Evolutionary conservation across 2,329 filamentous ascomycete species (phyloP), one percentile per base, ranked within the genome.

Genomic region (Pyrenochaeta sp.): DNA sequence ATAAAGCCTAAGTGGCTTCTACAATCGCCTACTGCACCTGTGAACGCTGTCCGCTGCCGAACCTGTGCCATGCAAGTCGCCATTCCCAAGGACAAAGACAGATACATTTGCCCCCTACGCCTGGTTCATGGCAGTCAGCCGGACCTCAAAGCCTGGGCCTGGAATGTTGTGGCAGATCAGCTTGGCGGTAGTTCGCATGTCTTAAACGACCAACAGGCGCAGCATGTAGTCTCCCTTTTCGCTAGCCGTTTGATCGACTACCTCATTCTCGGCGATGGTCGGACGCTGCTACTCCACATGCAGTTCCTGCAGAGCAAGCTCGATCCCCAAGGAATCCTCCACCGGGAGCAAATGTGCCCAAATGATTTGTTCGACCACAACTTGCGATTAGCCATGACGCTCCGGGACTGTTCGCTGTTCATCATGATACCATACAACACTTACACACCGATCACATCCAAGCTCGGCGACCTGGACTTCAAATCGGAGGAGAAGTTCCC

Each of bases 1-100:
- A 68, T 82, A 54, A 83, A 83, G 58, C 80, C 81, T 0, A 83
- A 83, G 54, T 83, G 81, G 81, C 72, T 83, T 2, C 56, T 67
- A 6, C 81, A 82, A 53, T 82, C 81, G 5, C 80, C 80, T 1
- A 77, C 77, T 51, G 81, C 81, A 5, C 80, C 80, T 0, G 9
- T 46, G 3, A 54, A 69, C 27, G 73, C 81, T 1, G 72, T 68
- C 19, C 74, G 80, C 13, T 83, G 81, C 58, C 76, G 81, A 4
- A 83, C 80, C 2, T 83, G 81, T 61, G 81, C 81, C 0, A 60
- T 82, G 55, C 76, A 78, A 27, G 77, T 78, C 0, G 72, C 73
- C 0, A 75, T 65, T 59, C 36, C 64, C 40, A 58, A 66, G 30
- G 53, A 66, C 19, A 50, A 52, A 39, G 57, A 60, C 12, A 60